Conservation (phyloP, 176 grass and related monocot genomes). For the Carex kokanica region DNA sequence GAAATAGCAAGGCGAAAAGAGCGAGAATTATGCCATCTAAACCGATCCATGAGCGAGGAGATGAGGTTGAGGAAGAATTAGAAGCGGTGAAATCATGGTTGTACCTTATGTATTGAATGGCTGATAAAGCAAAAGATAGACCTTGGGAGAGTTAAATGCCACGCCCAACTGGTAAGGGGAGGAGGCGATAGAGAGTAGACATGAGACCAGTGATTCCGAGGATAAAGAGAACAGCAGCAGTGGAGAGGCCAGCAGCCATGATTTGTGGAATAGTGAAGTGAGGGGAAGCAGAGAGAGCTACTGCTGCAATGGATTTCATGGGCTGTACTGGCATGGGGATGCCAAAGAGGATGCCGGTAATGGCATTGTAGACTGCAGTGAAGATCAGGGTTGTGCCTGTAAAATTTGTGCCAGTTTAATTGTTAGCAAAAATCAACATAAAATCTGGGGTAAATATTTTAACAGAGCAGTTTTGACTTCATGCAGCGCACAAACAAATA, state of each 20-base stretch:
- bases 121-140: slow-evolving; percentile 69
- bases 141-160: slow-evolving; percentile 87
- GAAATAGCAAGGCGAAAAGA: slow-evolving; percentile 63
- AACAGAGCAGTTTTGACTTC: no score
- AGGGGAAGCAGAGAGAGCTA: slow-evolving; percentile 58
- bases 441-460: no score
- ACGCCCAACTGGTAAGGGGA: slow-evolving; percentile 74
- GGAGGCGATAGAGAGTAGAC: slow-evolving; percentile 55
- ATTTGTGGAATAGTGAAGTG: no score
- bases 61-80: slow-evolving; percentile 46
- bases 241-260: slow-evolving; percentile 64
- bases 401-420: no score
- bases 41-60: slow-evolving; percentile 49
- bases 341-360: slow-evolving; percentile 72
- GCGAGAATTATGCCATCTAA: slow-evolving; percentile 70
- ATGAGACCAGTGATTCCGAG: slow-evolving; percentile 80
- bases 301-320: slow-evolving; percentile 94
- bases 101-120: slow-evolving; percentile 85
- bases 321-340: slow-evolving; percentile 95
- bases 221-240: slow-evolving; percentile 53
- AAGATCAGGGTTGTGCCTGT: slow-evolving; percentile 73
- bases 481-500: no score
- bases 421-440: no score
- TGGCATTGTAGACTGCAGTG: slow-evolving; percentile 82
- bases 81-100: slow-evolving; percentile 61